These are phyloP conservation scores for Fusarium chaquense DNA, from an alignment of 2,329 filamentous ascomycete genomes.

Conservation along the genomic window DNA sequence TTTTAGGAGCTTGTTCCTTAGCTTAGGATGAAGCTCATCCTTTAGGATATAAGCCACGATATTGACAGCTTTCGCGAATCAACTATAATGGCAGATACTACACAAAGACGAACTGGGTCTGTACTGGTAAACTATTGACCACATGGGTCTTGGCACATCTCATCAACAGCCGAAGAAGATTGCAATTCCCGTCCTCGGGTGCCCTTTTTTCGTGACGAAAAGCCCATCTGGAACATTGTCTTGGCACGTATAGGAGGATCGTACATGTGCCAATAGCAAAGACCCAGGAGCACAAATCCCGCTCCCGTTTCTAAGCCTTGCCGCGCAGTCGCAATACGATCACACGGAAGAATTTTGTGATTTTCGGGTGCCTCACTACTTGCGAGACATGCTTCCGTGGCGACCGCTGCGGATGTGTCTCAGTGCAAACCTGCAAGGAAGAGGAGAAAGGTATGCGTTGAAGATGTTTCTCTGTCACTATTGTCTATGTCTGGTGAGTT, in stretches of 20 bases:
- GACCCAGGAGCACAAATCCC: not conserved
- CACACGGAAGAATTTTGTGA: slow-evolving; percentile 2
- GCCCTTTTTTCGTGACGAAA: slow-evolving; percentile 12
- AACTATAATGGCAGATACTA: not conserved
- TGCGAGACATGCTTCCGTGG: slow-evolving; percentile 17
- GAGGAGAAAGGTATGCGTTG: slow-evolving; percentile 6
- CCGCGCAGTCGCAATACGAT: slow-evolving; percentile 16
- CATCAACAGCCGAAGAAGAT: not conserved
- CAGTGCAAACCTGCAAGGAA: slow-evolving; percentile 25
- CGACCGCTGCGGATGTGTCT: slow-evolving; percentile 11
- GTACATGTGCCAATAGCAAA: slow-evolving; percentile 11
- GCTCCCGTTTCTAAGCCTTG: slow-evolving; percentile 20
- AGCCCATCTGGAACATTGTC: slow-evolving; percentile 19
- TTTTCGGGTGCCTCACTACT: not conserved
- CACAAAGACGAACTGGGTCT: not conserved
- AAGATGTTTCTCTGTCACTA: slow-evolving; percentile 6
- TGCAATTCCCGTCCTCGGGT: not conserved
- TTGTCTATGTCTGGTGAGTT: not conserved
- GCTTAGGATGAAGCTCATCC: not conserved
- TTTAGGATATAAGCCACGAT: not conserved
- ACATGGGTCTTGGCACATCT: slow-evolving; percentile 11
- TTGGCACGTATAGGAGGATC: slow-evolving; percentile 17
- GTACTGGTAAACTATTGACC: not conserved
- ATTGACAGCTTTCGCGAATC: not conserved
- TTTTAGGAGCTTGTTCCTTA: not conserved